phyloP scores from a whole-genome alignment of 345 rosid genomes.

The Eucalyptus sp. region DNA sequence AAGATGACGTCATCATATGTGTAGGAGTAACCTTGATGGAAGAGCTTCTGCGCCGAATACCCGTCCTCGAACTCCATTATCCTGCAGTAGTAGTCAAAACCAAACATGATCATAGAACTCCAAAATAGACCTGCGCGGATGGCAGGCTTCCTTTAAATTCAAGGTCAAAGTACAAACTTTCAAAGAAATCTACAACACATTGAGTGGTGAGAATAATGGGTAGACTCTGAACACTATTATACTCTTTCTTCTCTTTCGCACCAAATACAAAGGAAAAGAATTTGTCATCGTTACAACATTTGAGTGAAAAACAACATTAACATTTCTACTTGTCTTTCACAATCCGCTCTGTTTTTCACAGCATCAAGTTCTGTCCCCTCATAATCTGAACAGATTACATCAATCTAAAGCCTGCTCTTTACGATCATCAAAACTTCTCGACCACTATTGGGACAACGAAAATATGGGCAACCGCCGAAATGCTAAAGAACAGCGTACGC shows the following conservation, averaged over 20 bases:
- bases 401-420: not conserved
- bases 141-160: not conserved
- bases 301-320: not conserved
- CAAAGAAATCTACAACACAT: not conserved
- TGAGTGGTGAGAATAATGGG: not conserved
- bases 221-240: not conserved
- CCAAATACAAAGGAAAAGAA: not conserved
- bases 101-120: not conserved
- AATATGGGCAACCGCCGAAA: not conserved
- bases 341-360: not conserved
- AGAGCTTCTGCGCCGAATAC: conserved; percentile 43
- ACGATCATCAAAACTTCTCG: not conserved
- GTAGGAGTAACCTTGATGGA: conserved; percentile 74
- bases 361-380: not conserved
- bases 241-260: not conserved
- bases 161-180: not conserved
- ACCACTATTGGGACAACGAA: not conserved
- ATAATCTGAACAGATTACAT: not conserved
- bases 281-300: not conserved
- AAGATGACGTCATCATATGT: conserved; percentile 87
- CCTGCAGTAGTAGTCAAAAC: not conserved
- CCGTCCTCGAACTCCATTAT: conserved; percentile 48
- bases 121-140: not conserved
- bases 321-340: not conserved
- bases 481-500: not conserved